These are phyloP conservation scores for Auriscalpium vulgare DNA, from an alignment of 768 basidiomycete species.

Conservation along the genomic window DNA sequence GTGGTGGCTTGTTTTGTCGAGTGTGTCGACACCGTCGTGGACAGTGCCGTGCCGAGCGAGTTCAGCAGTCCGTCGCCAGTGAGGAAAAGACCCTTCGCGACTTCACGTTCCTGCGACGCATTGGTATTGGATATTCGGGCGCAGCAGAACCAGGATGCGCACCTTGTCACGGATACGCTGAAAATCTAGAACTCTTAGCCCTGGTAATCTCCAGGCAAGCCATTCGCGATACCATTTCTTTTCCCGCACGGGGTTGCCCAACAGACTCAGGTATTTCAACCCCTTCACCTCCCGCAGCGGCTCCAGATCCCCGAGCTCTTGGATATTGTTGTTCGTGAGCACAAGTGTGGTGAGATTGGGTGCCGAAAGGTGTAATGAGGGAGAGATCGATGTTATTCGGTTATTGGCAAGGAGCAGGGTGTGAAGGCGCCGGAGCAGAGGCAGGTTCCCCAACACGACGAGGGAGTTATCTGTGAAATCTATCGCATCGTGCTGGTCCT, in stretches of 20 bases:
- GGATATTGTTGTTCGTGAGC: constrained; percentile 75
- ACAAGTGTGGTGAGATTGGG: constrained; percentile 81
- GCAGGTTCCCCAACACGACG: constrained; percentile 73
- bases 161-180: constrained; percentile 94
- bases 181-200: constrained; percentile 89
- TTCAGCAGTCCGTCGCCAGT: constrained; percentile 76
- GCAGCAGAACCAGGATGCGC: constrained; percentile 29
- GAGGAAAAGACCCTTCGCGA: constrained; percentile 67
- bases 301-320: constrained; percentile 79
- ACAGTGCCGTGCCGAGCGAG: constrained; percentile 70
- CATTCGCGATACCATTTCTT: constrained; percentile 97
- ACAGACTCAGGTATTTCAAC: constrained; percentile 66
- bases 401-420: constrained; percentile 88
- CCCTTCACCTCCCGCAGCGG: constrained; percentile 68
- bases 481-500: constrained; percentile 93
- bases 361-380: constrained; percentile 73
- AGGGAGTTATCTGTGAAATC: constrained; percentile 92
- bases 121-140: background rate
- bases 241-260: constrained; percentile 81
- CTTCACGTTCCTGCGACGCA: constrained; percentile 61
- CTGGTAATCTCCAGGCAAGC: constrained; percentile 83
- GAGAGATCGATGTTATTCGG: constrained; percentile 75
- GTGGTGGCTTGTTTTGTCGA: constrained; percentile 56
- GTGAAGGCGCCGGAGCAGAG: constrained; percentile 74
- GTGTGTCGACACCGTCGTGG: constrained; percentile 61